Base-by-base conservation (phyloP, 2,329 filamentous ascomycete species). In the Penicillium sp. region DNA sequence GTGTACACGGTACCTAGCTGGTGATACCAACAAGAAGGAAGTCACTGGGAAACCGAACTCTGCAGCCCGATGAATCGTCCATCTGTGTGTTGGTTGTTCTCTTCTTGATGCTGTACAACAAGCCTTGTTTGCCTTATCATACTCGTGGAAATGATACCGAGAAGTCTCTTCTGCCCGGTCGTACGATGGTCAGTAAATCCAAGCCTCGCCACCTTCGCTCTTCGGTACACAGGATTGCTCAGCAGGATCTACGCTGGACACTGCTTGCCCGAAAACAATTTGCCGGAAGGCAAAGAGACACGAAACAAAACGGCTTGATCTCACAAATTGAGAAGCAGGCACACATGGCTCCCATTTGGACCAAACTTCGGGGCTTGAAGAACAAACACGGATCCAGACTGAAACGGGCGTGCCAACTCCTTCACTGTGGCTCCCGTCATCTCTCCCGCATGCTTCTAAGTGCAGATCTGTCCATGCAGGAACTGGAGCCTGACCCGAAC, bases 1-100 rank as follows among this genome's bases (percentile, higher is more conserved):
- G 46, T 35, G 46, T 48, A 48, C 27, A 48, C 46, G 16, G 46
- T 48, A 48, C 46, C 46, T 48, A 48, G 46, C 46, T 48, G 27
- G 46, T 49, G 27, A 49, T 33, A 37, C 35, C 35, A 37, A 37
- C 35, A 37, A n/a, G n/a, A n/a, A 37, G 35, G n/a, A 37, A 37
- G 13, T 37, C 33, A 4, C 33, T 3, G 5, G 33, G n/a, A 4
- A 37, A n/a, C 14, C 33, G 8, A 37, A n/a, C 14, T 37, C 33
- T 13, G 4, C 14, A n/a, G 33, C 33, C 35, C 1, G 35, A 37
- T 37, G 35, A 19, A n/a, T 37, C 19, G 16, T 16, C 35, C 35
- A 37, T 37, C 35, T 19, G 35, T 6, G 14, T 37, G 4, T n/a
- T 37, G 16, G 35, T 37, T 19, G 35, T 37, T 7, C 35, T 37